These are phyloP conservation scores for Alternaria ethzedia DNA, from an alignment of 2,329 filamentous ascomycete species.

Conservation along the genomic window DNA sequence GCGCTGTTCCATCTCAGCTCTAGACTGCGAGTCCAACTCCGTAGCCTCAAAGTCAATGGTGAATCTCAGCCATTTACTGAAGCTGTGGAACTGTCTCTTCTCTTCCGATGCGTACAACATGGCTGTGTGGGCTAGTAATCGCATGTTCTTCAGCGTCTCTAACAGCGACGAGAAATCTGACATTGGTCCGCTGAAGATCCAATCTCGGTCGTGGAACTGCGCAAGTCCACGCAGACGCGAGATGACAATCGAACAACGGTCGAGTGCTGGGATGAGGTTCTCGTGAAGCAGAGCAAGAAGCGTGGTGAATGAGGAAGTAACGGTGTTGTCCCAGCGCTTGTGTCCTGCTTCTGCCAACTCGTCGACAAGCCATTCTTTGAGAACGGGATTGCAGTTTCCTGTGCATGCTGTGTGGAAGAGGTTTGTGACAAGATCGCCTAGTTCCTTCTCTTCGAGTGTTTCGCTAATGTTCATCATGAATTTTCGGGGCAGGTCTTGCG, in stretches of 20 bases:
- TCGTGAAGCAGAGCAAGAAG: conserved; percentile 82
- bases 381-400: conserved; percentile 74
- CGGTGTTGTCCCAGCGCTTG: conserved; percentile 93
- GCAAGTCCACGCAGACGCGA: conserved; percentile 84
- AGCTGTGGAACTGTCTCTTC: conserved; percentile 75
- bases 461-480: conserved; percentile 80
- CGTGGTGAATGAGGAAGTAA: conserved; percentile 76
- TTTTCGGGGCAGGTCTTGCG: conserved; percentile 77
- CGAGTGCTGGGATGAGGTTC: conserved; percentile 85
- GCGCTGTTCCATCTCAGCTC: conserved; percentile 77
- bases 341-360: conserved; percentile 75
- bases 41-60: conserved; percentile 80
- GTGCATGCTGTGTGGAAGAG: conserved; percentile 86
- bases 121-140: conserved; percentile 75
- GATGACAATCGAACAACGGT: conserved; percentile 80
- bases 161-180: conserved; percentile 55
- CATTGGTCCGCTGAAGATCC: conserved; percentile 59
- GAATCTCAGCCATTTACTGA: conserved; percentile 83
- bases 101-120: conserved; percentile 76
- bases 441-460: conserved; percentile 70
- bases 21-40: conserved; percentile 62
- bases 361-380: conserved; percentile 89
- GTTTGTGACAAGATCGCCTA: conserved; percentile 73
- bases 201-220: conserved; percentile 74
- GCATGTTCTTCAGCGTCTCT: conserved; percentile 77